Conservation (phyloP, 2,329 filamentous ascomycete genomes). For the Mariannaea sp. region DNA sequence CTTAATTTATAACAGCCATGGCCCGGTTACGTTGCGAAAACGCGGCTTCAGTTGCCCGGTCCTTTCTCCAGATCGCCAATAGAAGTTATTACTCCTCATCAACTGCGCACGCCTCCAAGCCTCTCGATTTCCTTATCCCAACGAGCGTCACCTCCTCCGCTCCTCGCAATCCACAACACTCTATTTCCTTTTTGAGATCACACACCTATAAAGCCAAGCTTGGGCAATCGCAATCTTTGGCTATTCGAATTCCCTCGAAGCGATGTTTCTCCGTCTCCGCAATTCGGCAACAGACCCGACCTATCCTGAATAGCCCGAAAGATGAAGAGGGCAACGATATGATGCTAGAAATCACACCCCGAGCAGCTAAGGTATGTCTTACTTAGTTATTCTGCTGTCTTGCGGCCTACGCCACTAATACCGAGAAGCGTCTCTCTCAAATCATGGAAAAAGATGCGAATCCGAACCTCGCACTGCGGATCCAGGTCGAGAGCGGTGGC, state of each 20-base stretch:
- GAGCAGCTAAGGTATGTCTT: constrained; percentile 72
- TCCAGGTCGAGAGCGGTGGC: constrained; percentile 89
- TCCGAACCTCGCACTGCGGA: constrained; percentile 82
- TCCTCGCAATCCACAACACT: constrained; percentile 4
- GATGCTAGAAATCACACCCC: constrained; percentile 79
- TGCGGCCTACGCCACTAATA: constrained; percentile 16
- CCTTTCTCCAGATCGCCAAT: constrained; percentile 49
- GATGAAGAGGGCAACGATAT: constrained; percentile 88
- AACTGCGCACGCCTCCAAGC: constrained; percentile 31
- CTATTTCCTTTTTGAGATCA: not conserved
- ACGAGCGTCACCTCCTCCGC: constrained; percentile 28
- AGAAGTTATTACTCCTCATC: constrained; percentile 42
- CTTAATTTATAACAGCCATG: constrained; percentile 35
- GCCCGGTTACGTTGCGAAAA: constrained; percentile 45
- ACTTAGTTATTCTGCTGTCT: fast-evolving
- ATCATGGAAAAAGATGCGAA: constrained; percentile 77
- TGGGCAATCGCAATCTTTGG: constrained; percentile 6
- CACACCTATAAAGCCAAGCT: not conserved
- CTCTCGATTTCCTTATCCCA: constrained; percentile 50
- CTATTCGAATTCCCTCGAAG: constrained; percentile 11
- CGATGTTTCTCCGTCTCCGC: constrained; percentile 47
- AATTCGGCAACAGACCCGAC: constrained; percentile 49
- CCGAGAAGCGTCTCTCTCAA: constrained; percentile 67
- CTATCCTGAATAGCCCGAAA: constrained; percentile 71
- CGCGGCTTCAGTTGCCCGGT: constrained; percentile 45